Percentiles rank a stretch among this genome's conserved stretches.
phyloP scores from a whole-genome alignment of 169 alveolate species.

The Amoebophrya sp. region DNA sequence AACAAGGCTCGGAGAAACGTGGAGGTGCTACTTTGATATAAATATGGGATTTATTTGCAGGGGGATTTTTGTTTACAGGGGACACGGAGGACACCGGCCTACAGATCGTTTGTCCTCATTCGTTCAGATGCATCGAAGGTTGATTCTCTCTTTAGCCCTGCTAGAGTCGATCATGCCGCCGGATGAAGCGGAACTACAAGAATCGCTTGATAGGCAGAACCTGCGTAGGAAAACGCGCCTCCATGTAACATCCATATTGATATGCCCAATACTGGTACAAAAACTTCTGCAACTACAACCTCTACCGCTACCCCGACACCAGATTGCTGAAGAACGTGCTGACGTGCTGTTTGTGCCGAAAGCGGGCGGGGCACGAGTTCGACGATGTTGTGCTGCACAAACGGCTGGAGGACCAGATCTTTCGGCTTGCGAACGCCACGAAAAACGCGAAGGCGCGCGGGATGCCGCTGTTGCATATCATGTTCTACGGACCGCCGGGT shows the following conservation, averaged over 20 bases:
- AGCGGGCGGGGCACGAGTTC: constrained; percentile 12
- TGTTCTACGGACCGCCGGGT: constrained; percentile 92
- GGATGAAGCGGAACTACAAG: constrained; percentile 21
- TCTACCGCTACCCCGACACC: too few species aligned
- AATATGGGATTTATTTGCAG: too few species aligned
- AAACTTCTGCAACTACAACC: too few species aligned
- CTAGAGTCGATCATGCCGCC: neutral
- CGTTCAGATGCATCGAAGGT: neutral
- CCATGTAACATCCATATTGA: constrained; percentile 23
- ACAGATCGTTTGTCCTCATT: too few species aligned
- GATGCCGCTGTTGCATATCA: constrained; percentile 72
- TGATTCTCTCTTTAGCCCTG: neutral
- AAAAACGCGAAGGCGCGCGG: constrained; percentile 56
- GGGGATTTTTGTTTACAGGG: too few species aligned
- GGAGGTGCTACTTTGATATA: too few species aligned
- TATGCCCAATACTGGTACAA: constrained; percentile 34
- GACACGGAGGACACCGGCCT: too few species aligned
- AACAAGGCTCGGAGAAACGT: neutral
- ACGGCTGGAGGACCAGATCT: constrained; percentile 48
- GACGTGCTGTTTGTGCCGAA: neutral
- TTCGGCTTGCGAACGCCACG: neutral
- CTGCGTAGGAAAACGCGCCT: constrained; percentile 6
- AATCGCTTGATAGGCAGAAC: constrained; percentile 21
- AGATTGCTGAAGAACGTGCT: constrained; percentile 40
- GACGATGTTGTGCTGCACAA: constrained; percentile 26